Percentiles rank a stretch among this genome's conserved stretches.
These are phyloP conservation scores for Fusarium ambrosium DNA, from an alignment of 2,329 filamentous ascomycete genomes.

Conservation along the genomic window DNA sequence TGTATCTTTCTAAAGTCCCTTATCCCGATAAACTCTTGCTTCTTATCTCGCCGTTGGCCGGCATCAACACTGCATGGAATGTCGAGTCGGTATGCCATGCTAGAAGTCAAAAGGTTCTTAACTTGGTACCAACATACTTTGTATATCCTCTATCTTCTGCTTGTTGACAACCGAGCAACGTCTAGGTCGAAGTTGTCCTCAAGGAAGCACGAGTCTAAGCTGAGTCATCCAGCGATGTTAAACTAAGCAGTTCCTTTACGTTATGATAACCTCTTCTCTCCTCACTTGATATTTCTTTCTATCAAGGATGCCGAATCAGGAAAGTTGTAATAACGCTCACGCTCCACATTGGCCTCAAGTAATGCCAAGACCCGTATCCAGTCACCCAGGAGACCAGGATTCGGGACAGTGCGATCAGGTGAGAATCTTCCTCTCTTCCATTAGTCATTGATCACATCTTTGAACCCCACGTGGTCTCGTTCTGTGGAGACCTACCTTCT, in stretches of 20 bases:
- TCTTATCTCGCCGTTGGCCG: neutral
- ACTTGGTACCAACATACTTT: too few relatives aligned
- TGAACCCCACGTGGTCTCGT: neutral
- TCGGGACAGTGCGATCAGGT: neutral
- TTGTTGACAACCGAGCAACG: neutral
- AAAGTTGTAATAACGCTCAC: neutral
- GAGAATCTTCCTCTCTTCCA: neutral
- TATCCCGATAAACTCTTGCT: neutral
- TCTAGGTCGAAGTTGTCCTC: neutral
- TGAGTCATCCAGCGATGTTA: neutral
- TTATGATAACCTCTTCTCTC: neutral
- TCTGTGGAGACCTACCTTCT: neutral
- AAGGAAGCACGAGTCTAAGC: neutral
- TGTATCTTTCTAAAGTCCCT: neutral
- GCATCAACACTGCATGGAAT: neutral
- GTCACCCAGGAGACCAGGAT: neutral
- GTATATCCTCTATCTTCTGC: neutral
- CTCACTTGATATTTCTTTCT: neutral
- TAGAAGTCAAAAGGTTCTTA: too few relatives aligned
- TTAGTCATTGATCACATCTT: neutral
- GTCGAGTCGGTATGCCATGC: neutral
- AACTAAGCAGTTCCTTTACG: neutral
- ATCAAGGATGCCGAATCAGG: neutral
- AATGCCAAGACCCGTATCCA: constrained; percentile 3
- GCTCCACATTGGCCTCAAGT: neutral